Percentiles rank a stretch among this genome's conserved stretches.
Conservation (phyloP, 106 monocot genomes). For the Posidonia australis region DNA sequence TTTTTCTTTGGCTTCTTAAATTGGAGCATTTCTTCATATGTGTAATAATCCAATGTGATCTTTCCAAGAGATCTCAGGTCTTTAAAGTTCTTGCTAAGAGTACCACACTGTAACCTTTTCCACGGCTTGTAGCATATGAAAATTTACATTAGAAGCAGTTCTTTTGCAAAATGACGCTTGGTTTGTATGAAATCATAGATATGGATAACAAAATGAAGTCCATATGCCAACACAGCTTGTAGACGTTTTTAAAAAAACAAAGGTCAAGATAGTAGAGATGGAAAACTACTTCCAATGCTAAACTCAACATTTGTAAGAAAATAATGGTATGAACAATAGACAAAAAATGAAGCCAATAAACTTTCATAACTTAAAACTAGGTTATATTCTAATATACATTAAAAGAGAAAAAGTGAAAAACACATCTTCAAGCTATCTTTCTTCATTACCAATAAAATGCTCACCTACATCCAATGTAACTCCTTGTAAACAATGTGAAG, state of each 20-base stretch:
- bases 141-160: slow-evolving; percentile 1
- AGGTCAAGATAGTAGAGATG: too few species aligned
- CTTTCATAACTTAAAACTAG: background rate
- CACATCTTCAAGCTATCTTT: slow-evolving; percentile 71
- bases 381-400: background rate
- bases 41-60: slow-evolving; percentile 68
- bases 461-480: slow-evolving; percentile 87
- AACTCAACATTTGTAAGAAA: too few species aligned
- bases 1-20: slow-evolving; percentile 98
- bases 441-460: slow-evolving; percentile 66
- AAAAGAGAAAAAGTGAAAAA: background rate
- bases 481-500: slow-evolving; percentile 30
- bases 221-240: too few species aligned
- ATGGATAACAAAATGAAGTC: too few species aligned
- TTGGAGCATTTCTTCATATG: slow-evolving; percentile 86
- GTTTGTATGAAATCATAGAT: too few species aligned
- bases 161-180: background rate
- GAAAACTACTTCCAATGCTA: too few species aligned
- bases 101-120: slow-evolving; percentile 49
- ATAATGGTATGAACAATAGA: too few species aligned
- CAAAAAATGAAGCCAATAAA: too few species aligned
- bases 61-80: slow-evolving; percentile 50
- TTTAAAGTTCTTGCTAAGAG: slow-evolving; percentile 35
- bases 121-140: slow-evolving; percentile 36
- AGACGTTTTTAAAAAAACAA: too few species aligned